These are phyloP conservation scores for Pseudocercospora crystallina DNA, from an alignment of 2,329 filamentous ascomycete species.

Conservation along the genomic window DNA sequence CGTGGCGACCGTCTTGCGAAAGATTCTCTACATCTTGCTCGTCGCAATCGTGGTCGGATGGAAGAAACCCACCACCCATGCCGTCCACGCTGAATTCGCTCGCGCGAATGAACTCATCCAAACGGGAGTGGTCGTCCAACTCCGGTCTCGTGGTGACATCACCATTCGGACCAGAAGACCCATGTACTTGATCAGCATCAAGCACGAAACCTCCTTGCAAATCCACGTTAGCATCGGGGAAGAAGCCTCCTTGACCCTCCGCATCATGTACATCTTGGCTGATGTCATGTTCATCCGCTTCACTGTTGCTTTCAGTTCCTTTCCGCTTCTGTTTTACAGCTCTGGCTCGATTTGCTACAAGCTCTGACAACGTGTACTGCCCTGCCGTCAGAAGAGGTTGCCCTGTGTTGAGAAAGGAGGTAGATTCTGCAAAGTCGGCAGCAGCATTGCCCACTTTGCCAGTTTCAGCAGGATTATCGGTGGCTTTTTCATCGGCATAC, in stretches of 20 bases:
- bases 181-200: too few relatives aligned
- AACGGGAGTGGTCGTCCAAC: too few relatives aligned
- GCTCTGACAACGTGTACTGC: conserved; percentile 21
- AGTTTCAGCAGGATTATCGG: background rate
- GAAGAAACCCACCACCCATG: too few relatives aligned
- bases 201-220: too few relatives aligned
- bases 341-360: conserved; percentile 5
- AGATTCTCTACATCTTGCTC: too few relatives aligned
- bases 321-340: conserved; percentile 2
- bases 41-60: too few relatives aligned
- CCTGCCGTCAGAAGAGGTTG: conserved; percentile 24
- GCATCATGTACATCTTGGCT: background rate
- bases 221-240: background rate
- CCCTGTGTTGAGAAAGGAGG: background rate
- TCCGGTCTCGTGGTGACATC: too few relatives aligned
- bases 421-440: conserved; percentile 1
- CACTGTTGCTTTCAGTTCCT: conserved; percentile 2
- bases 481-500: conserved; percentile 37
- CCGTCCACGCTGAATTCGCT: too few relatives aligned
- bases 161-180: too few relatives aligned
- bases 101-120: too few relatives aligned
- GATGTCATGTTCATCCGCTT: conserved; percentile 1
- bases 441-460: conserved; percentile 7
- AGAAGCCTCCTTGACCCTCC: conserved; percentile 1
- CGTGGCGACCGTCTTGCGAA: too few relatives aligned